Base-by-base conservation (phyloP, 2,329 filamentous ascomycete species). In the Ophiostoma piceae region DNA sequence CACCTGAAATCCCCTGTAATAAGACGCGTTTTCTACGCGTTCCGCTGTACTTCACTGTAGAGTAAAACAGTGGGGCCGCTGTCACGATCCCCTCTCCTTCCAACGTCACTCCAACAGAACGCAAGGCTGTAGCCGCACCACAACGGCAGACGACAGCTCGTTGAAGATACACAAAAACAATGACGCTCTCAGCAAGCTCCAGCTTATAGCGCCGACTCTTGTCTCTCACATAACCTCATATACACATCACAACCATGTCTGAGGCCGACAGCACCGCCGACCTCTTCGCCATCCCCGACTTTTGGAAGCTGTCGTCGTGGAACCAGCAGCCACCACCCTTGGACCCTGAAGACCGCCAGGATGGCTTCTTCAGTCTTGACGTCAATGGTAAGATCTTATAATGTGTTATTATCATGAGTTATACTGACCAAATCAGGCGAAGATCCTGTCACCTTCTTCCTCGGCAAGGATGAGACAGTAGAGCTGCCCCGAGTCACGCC, bases 201-300 rank as follows among this genome's bases (percentile, higher is more conserved):
- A 57, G 51, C n/a, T 57, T 57, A 22, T 68, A 62, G 66, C 16
- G 32, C 6, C 7, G 22, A 37, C 35, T 26, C 3, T 41, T 1
- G 2, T 26, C 32, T 41, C 7, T 16, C 7, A 35, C 19, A 29
- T 1, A 62, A 22, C 39, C 14, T 35, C 67, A 73, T 74, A 71
- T 60, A 66, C 12, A 71, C 68, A 37, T 43, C 3, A 8, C 57
- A 65, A 35, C 29, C 62, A 65, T 65, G 62, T 39, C 62, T n/a
- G 62, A 65, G 3, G 62, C 19, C 8, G 70, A 83, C 57, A 76
- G 79, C 41, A 22, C 37, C 69, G 81, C 84, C 66, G 79, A 89
- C 75, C 83, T 88, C 41, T 92, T 92, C 75, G 83, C 84, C 54
- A 86, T 88, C 65, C 86, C 87, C 54, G 82, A 88, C 75, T 84